Percentiles rank a stretch among this genome's conserved stretches.
Conservation (phyloP, 2,329 filamentous ascomycete species). For the Claviceps sp. region DNA sequence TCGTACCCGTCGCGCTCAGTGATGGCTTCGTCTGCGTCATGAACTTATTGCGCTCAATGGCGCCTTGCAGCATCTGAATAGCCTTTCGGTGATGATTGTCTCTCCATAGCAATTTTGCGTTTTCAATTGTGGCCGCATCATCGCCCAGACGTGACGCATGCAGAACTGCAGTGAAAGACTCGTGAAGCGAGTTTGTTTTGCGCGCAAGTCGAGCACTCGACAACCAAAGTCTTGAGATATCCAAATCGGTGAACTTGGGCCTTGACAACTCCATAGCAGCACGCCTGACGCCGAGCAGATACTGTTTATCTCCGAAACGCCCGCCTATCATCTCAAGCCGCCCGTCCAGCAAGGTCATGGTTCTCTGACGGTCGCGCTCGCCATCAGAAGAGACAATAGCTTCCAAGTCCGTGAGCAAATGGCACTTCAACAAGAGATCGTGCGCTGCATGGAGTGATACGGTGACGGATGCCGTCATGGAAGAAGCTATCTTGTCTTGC, state of each 20-base stretch:
- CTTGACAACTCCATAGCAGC: constrained; percentile 72
- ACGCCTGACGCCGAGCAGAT: constrained; percentile 71
- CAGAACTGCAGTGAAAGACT: constrained; percentile 87
- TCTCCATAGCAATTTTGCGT: constrained; percentile 84
- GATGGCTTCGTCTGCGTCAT: constrained; percentile 32
- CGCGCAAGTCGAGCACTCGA: constrained; percentile 73
- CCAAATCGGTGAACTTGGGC: constrained; percentile 50
- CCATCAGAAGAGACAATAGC: constrained; percentile 46
- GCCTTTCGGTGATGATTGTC: constrained; percentile 90
- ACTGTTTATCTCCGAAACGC: constrained; percentile 87
- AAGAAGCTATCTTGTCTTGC: constrained; percentile 56
- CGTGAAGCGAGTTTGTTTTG: constrained; percentile 70
- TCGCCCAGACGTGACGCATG: constrained; percentile 78
- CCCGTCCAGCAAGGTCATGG: constrained; percentile 40
- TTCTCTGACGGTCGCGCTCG: constrained; percentile 23
- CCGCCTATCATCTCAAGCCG: constrained; percentile 84
- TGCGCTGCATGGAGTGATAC: constrained; percentile 74
- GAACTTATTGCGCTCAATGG: constrained; percentile 72
- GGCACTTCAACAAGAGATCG: constrained; percentile 71
- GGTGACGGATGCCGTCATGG: constrained; percentile 64
- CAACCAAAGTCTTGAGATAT: constrained; percentile 77
- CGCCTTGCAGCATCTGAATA: constrained; percentile 78
- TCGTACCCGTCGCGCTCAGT: constrained; percentile 18
- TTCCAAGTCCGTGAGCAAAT: constrained; percentile 79
- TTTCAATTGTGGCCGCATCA: constrained; percentile 81